Percentiles rank a stretch among this genome's conserved stretches.
phyloP scores from a whole-genome alignment of 768 basidiomycete species.

The Phaffia tasmanica region DNA sequence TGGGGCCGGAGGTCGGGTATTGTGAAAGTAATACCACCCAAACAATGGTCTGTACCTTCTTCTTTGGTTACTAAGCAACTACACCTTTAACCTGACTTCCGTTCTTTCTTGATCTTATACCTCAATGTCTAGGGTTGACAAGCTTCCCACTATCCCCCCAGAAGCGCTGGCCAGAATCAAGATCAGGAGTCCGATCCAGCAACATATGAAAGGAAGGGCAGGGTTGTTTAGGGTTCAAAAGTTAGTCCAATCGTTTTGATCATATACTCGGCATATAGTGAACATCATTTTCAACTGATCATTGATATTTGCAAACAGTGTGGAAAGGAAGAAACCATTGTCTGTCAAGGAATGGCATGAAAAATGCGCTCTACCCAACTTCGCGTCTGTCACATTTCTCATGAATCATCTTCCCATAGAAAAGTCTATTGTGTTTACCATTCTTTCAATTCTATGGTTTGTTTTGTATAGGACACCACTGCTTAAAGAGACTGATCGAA shows the following conservation, averaged over 20 bases:
- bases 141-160: constrained; percentile 59
- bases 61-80: background rate
- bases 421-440: background rate
- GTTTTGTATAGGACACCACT: constrained; percentile 11
- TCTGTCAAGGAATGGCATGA: constrained; percentile 36
- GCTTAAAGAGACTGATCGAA: constrained; percentile 11
- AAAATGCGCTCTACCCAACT: constrained; percentile 29
- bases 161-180: constrained; percentile 57
- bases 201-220: constrained; percentile 71
- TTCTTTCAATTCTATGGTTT: background rate
- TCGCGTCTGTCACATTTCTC: constrained; percentile 4
- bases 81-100: background rate
- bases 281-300: background rate
- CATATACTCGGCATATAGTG: constrained; percentile 36
- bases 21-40: constrained; percentile 89
- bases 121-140: constrained; percentile 47
- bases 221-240: constrained; percentile 86
- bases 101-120: background rate
- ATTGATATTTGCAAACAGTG: background rate
- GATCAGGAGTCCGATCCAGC: constrained; percentile 83
- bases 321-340: constrained; percentile 33
- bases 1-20: constrained; percentile 90
- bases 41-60: constrained; percentile 61
- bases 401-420: background rate
- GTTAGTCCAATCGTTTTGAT: constrained; percentile 11